A percentile compares a stretch with the other conserved stretches of the same genome.
phyloP scores from a whole-genome alignment of 2,329 filamentous ascomycete genomes.

The Ascochyta clinopodiicola region DNA sequence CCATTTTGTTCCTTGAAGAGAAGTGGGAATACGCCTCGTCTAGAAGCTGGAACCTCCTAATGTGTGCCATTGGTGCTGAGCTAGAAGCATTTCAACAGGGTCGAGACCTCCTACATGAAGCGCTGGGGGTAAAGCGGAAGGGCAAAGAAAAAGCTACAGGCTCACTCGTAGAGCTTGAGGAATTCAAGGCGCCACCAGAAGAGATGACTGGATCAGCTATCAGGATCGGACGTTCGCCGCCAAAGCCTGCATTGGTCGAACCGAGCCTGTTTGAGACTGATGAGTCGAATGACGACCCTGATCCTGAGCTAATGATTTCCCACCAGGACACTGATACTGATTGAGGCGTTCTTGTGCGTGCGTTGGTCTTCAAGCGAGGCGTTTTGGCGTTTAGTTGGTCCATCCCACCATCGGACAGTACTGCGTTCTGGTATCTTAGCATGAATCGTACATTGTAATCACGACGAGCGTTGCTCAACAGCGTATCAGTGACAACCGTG shows the following conservation, averaged over 20 bases:
- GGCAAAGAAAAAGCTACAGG: constrained; percentile 37
- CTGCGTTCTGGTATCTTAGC: neutral
- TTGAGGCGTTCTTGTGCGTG: constrained; percentile 14
- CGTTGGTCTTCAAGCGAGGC: neutral
- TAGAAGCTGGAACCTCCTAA: constrained; percentile 74
- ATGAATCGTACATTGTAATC: neutral
- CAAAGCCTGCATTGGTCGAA: constrained; percentile 40
- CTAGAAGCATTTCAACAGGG: constrained; percentile 70
- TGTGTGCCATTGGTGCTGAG: constrained; percentile 78
- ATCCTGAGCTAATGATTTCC: constrained; percentile 58
- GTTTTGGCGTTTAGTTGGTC: neutral
- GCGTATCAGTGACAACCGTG: neutral
- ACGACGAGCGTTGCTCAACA: neutral
- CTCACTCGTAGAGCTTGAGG: constrained; percentile 28
- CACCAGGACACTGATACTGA: constrained; percentile 52
- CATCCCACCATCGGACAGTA: neutral
- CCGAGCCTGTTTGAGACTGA: constrained; percentile 49
- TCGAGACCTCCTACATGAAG: constrained; percentile 60
- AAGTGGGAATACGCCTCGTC: constrained; percentile 63
- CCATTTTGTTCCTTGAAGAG: constrained; percentile 63
- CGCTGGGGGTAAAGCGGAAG: constrained; percentile 40
- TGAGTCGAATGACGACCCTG: constrained; percentile 54
- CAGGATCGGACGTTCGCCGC: constrained; percentile 35
- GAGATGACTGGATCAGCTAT: constrained; percentile 42
- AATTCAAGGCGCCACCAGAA: constrained; percentile 26